phyloP scores from a whole-genome alignment of 768 basidiomycete species.

The Leccinum subgranulosum region DNA sequence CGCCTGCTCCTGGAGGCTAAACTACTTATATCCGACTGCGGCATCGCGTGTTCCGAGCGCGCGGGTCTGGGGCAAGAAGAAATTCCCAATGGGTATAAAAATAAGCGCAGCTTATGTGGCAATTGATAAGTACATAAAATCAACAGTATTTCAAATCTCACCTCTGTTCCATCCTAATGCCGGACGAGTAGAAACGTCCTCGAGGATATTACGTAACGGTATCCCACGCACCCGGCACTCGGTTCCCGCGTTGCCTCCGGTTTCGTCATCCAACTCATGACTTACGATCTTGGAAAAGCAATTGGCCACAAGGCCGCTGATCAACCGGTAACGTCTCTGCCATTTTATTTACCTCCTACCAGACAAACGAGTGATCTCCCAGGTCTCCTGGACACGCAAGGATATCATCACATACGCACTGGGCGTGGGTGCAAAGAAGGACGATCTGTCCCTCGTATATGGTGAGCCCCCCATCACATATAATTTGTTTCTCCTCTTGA shows the following conservation, averaged over 20 bases:
- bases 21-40: constrained; percentile 2
- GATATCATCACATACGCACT: constrained; percentile 78
- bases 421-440: constrained; percentile 77
- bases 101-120: neutral
- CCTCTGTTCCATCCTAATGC: neutral
- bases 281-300: constrained; percentile 60
- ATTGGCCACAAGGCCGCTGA: constrained; percentile 55
- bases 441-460: constrained; percentile 69
- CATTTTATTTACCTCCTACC: neutral
- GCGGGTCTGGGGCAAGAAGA: neutral
- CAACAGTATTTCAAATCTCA: neutral
- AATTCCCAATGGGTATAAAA: neutral
- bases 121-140: neutral
- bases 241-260: neutral
- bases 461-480: constrained; percentile 40
- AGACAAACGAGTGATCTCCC: neutral
- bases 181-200: neutral
- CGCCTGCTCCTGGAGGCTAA: neutral
- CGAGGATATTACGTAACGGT: neutral
- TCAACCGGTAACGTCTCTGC: constrained; percentile 45
- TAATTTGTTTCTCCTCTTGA: neutral
- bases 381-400: constrained; percentile 85
- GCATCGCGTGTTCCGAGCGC: neutral
- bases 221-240: neutral
- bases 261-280: constrained; percentile 27